phyloP scores from a whole-genome alignment of 2,329 filamentous ascomycete genomes.

The Xylariomycetidae sp. region DNA sequence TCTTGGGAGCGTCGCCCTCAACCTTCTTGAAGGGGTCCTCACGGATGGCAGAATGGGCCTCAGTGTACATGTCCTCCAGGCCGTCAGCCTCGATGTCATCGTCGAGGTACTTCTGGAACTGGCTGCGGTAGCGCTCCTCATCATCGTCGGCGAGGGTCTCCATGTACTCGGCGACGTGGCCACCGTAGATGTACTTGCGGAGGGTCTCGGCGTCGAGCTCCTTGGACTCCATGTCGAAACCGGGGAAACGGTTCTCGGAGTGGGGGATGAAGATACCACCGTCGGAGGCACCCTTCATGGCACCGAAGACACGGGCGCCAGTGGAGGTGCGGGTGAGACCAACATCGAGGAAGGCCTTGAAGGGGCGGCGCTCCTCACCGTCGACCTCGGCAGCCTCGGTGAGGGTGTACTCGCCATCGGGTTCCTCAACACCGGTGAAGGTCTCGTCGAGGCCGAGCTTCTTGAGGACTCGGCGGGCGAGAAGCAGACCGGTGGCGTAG shows the following conservation, averaged over 20 bases:
- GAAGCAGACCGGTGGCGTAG: conserved; percentile 92
- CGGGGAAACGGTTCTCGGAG: conserved; percentile 99
- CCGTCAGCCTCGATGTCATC: conserved; percentile 94
- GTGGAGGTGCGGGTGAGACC: conserved; percentile 96
- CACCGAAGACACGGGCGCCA: conserved; percentile 97
- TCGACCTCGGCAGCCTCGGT: conserved; percentile 91
- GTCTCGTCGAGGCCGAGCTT: conserved; percentile 94
- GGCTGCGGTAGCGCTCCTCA: conserved; percentile 98
- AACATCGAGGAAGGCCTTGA: conserved; percentile 99
- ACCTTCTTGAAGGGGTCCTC: conserved; percentile 97
- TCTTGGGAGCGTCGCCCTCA: conserved; percentile 69
- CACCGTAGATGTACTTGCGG: conserved; percentile 98
- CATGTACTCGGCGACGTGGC: conserved; percentile 99
- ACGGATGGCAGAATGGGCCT: conserved; percentile 94
- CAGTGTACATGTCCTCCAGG: conserved; percentile 91
- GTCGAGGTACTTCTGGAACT: conserved; percentile 98
- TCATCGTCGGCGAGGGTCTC: conserved; percentile 98
- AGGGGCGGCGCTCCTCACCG: conserved; percentile 90
- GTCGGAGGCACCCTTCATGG: conserved; percentile 99
- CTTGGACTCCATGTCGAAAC: conserved; percentile 94
- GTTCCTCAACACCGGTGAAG: conserved; percentile 94
- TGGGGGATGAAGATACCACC: conserved; percentile 95
- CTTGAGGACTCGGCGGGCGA: conserved; percentile 92
- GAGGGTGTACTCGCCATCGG: conserved; percentile 90
- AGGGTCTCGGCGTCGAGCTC: conserved; percentile 96